These are phyloP conservation scores for Pyrrhoderma noxium DNA, from an alignment of 1,284 basidiomycete genomes.

Conservation along the genomic window DNA sequence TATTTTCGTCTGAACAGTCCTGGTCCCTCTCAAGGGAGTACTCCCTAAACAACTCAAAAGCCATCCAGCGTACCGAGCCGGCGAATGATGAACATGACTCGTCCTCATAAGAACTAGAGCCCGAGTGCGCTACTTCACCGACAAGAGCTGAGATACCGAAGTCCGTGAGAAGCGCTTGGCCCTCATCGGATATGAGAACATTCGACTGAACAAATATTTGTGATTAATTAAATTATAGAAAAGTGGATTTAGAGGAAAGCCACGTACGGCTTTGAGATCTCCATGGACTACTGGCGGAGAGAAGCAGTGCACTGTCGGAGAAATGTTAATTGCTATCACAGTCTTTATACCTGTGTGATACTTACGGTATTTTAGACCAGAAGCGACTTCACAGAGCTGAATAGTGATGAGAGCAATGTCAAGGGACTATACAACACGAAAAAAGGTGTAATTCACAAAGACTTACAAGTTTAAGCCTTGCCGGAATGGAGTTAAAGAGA, in stretches of 20 bases:
- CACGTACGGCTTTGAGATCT: slow-evolving; percentile 16
- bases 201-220: slow-evolving; percentile 6
- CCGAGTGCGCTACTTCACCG: slow-evolving; percentile 10
- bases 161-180: slow-evolving; percentile 14
- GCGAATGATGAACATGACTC: slow-evolving; percentile 11
- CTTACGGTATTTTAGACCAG: slow-evolving; percentile 15
- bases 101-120: not conserved
- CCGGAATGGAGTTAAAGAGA: not conserved
- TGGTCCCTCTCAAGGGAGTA: not conserved
- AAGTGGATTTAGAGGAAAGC: not conserved
- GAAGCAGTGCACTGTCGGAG: slow-evolving; percentile 14
- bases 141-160: slow-evolving; percentile 17
- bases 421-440: not conserved
- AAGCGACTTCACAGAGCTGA: slow-evolving; percentile 16
- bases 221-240: not conserved
- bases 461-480: slow-evolving; percentile 13
- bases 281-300: slow-evolving; percentile 15
- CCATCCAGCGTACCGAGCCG: slow-evolving; percentile 18
- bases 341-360: not conserved
- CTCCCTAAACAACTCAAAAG: slow-evolving; percentile 11
- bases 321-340: not conserved
- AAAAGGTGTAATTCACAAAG: not conserved
- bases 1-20: not conserved
- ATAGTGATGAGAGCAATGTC: not conserved
- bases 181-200: slow-evolving; percentile 13